Evolutionary conservation across 2,329 filamentous ascomycete genomes (phyloP).

Genomic region (Neocatenulostroma microsporum): DNA sequence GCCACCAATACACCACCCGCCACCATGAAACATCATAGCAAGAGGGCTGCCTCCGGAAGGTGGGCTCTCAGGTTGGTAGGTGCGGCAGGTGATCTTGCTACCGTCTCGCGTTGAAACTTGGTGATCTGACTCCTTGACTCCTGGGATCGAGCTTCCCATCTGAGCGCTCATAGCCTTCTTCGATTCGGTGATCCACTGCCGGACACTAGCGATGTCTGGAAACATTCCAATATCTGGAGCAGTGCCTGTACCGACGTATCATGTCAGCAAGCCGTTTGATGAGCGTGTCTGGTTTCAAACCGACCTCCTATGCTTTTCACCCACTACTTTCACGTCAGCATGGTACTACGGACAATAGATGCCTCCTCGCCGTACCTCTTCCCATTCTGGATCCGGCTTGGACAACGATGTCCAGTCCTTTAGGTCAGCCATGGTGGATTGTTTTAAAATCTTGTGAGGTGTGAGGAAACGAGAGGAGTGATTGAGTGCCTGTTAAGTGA

Average conservation of each 20-base stretch:
- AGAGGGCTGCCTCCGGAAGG: constrained; percentile 17
- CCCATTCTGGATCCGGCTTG: constrained; percentile 21
- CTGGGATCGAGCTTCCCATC: constrained; percentile 9
- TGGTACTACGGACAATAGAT: no score
- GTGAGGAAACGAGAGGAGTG: no score
- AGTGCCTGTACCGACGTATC: constrained; percentile 13
- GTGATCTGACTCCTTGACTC: constrained; percentile 34
- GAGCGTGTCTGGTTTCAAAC: no score
- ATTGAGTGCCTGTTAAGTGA: no score
- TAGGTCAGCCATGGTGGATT: constrained; percentile 24
- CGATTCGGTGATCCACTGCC: constrained; percentile 14
- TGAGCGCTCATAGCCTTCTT: constrained; percentile 14
- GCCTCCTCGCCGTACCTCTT: constrained; percentile 14
- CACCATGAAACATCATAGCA: constrained; percentile 19
- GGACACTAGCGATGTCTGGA: constrained; percentile 15
- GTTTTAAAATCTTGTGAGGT: no score
- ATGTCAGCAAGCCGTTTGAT: neutral
- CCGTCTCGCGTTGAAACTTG: constrained; percentile 31
- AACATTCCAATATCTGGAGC: constrained; percentile 22
- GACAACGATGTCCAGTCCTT: constrained; percentile 21
- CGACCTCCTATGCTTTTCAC: no score
- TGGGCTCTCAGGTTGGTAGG: constrained; percentile 19
- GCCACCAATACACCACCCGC: constrained; percentile 32
- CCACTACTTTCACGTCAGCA: no score
- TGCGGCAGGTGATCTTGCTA: constrained; percentile 25